phyloP scores from a whole-genome alignment of 192 early-diverging fungal species.

The Backusella liffmaniae region DNA sequence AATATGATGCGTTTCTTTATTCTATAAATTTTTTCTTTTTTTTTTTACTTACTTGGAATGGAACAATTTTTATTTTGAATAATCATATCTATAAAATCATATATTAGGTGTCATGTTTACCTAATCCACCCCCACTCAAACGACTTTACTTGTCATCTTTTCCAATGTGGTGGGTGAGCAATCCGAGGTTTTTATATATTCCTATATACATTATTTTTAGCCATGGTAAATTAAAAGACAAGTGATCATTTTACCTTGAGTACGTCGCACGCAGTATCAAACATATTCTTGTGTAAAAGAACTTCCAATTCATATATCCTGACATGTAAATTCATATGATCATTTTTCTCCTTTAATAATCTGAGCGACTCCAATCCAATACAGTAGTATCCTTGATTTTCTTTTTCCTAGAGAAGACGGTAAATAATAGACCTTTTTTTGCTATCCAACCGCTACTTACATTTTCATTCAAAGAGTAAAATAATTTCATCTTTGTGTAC shows the following conservation, averaged over 20 bases:
- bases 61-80: not conserved
- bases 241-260: not conserved
- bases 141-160: not conserved
- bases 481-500: not conserved
- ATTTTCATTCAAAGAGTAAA: not conserved
- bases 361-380: not conserved
- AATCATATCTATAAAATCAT: not conserved
- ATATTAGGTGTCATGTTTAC: not conserved
- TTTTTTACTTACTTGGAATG: not conserved
- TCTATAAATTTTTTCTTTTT: not conserved
- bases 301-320: not conserved
- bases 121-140: not conserved
- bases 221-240: not conserved
- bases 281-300: not conserved
- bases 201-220: not conserved
- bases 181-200: not conserved
- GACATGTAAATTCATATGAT: not conserved
- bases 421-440: not conserved
- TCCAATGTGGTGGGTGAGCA: not conserved
- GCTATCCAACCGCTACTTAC: not conserved
- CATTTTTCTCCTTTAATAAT: not conserved
- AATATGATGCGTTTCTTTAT: not conserved
- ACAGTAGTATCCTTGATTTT: not conserved
- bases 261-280: not conserved
- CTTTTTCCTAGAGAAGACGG: not conserved